A percentile compares a stretch with the other conserved stretches of the same genome.
Conservation (phyloP, 2,329 filamentous ascomycete species). For the Sporothrix humicola region DNA sequence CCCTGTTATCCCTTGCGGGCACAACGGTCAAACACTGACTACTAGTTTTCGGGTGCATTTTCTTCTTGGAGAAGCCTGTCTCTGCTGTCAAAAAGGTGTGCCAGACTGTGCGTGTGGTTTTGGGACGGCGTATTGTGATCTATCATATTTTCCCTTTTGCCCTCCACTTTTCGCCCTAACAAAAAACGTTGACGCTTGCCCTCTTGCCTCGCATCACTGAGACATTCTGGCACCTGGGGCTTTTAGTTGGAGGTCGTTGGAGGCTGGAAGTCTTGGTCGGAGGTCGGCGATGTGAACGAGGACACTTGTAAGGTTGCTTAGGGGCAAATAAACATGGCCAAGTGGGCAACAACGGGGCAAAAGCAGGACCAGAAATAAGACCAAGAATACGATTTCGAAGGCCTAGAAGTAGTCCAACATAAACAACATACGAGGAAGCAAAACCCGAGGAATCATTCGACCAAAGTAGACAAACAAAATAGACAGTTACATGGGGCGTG, state of each 20-base stretch:
- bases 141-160: not conserved
- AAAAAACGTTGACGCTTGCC: not conserved
- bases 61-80: not conserved
- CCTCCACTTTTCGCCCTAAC: slow-evolving; percentile 20
- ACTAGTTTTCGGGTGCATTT: not conserved
- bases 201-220: slow-evolving; percentile 3
- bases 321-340: not conserved
- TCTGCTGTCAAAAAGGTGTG: not conserved
- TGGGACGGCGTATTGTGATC: slow-evolving; percentile 9
- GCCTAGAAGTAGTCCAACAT: not conserved
- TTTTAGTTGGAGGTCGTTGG: not conserved
- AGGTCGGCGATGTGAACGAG: not conserved
- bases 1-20: slow-evolving; percentile 1
- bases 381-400: not conserved
- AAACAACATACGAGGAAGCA: not conserved
- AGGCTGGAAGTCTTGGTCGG: not conserved
- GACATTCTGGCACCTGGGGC: slow-evolving; percentile 6
- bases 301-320: not conserved
- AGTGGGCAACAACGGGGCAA: not conserved
- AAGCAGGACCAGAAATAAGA: not conserved
- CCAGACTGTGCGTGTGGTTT: not conserved
- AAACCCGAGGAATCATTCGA: slow-evolving; percentile 9
- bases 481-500: not conserved
- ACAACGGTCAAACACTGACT: slow-evolving; percentile 1
- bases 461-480: not conserved